Evolutionary conservation across 192 early-diverging fungal genomes (phyloP).

Genomic region (Haplosporangium gracile): DNA sequence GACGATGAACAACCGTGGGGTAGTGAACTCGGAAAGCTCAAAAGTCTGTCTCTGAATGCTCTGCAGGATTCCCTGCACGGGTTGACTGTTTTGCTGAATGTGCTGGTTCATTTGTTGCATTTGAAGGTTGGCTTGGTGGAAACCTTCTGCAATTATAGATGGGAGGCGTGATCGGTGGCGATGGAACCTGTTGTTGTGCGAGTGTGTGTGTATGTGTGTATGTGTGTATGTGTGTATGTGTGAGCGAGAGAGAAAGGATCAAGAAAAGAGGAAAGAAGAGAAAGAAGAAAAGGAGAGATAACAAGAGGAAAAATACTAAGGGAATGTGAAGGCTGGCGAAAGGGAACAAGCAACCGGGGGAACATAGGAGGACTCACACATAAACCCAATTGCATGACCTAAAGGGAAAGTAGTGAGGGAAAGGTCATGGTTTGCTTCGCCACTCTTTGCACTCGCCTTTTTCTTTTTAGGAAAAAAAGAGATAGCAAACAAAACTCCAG

Average conservation of each 20-base stretch:
- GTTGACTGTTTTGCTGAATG: background rate
- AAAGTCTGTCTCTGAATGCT: background rate
- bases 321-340: background rate
- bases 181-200: too few species aligned
- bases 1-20: conserved; percentile 16
- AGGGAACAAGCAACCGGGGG: too few species aligned
- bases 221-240: background rate
- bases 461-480: too few species aligned
- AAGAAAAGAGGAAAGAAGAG: background rate
- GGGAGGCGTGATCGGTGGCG: too few species aligned
- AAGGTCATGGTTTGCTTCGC: too few species aligned
- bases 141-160: too few species aligned
- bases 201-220: background rate
- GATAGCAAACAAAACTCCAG: too few species aligned
- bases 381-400: too few species aligned
- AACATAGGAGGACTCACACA: too few species aligned
- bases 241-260: background rate
- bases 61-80: background rate
- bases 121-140: background rate
- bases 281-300: background rate
- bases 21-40: background rate
- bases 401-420: too few species aligned
- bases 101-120: background rate
- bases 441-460: too few species aligned
- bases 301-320: background rate